Evolutionary conservation across 176 grass and related monocot genomes (phyloP).

Genomic region (Themeda triandra): DNA sequence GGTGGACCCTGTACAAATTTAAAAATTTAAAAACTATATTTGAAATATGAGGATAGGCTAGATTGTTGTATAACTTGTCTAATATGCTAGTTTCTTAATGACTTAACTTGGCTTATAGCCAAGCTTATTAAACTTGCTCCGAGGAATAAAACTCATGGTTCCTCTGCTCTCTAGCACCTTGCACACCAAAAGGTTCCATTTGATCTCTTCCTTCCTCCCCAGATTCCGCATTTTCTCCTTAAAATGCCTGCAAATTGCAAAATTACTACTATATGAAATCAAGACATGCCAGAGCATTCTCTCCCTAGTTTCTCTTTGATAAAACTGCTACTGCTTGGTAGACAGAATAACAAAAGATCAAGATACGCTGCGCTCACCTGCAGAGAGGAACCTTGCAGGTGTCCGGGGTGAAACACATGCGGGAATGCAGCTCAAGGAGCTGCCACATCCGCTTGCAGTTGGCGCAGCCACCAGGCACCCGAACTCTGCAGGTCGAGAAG

Average conservation of each 20-base stretch:
- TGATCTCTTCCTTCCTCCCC: conserved; percentile 62
- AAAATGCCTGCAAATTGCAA: conserved; percentile 56
- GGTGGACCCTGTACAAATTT: too few relatives aligned
- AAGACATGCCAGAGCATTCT: neutral
- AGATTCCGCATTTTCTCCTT: conserved; percentile 58
- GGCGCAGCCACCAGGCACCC: conserved; percentile 74
- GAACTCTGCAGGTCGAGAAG: conserved; percentile 52
- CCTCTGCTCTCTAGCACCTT: conserved; percentile 59
- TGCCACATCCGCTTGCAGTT: conserved; percentile 94
- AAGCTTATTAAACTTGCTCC: neutral
- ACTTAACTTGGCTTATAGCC: too few relatives aligned
- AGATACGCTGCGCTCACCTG: conserved; percentile 36
- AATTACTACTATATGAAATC: neutral
- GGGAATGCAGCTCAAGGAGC: conserved; percentile 81
- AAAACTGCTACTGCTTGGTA: neutral
- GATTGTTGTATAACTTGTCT: too few relatives aligned
- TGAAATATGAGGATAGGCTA: too few relatives aligned
- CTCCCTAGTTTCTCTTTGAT: neutral
- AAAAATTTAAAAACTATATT: too few relatives aligned
- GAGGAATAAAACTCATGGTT: conserved; percentile 31
- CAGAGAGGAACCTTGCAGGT: conserved; percentile 84
- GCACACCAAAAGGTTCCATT: conserved; percentile 63
- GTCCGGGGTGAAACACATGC: conserved; percentile 52
- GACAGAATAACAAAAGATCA: neutral
- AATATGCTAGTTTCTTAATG: too few relatives aligned